Evolutionary conservation across 192 early-diverging fungal genomes (phyloP).

Genomic region (Entophlyctis luteolus): DNA sequence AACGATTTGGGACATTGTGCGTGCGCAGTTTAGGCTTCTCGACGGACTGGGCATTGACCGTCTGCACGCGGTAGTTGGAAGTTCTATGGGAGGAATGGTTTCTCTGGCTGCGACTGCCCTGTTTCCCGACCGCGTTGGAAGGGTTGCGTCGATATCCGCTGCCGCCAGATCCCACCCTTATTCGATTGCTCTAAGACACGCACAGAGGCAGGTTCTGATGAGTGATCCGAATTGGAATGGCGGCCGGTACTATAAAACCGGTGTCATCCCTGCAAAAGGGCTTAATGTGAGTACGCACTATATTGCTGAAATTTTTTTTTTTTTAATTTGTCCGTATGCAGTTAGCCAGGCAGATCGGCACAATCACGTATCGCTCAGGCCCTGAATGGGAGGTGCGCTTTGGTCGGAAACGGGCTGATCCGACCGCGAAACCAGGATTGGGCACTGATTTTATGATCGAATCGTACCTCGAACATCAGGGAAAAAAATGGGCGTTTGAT

Average conservation of each 20-base stretch:
- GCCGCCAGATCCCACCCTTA: slow-evolving; percentile 94
- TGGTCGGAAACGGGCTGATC: slow-evolving; percentile 74
- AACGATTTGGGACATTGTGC: slow-evolving; percentile 93
- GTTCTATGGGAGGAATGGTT: slow-evolving; percentile 93
- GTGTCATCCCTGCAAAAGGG: slow-evolving; percentile 81
- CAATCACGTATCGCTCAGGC: slow-evolving; percentile 75
- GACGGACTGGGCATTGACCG: slow-evolving; percentile 72
- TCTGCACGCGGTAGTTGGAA: slow-evolving; percentile 85
- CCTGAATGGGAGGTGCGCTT: slow-evolving; percentile 98
- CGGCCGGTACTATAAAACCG: slow-evolving; percentile 82
- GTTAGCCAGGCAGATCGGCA: slow-evolving; percentile 16
- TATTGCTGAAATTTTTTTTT: background rate
- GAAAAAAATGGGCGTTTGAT: slow-evolving; percentile 92
- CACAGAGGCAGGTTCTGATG: slow-evolving; percentile 92
- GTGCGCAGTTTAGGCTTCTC: slow-evolving; percentile 84
- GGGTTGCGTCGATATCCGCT: slow-evolving; percentile 81
- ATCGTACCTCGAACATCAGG: slow-evolving; percentile 91
- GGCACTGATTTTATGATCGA: slow-evolving; percentile 87
- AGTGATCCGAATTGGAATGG: slow-evolving; percentile 92
- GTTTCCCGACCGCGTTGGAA: slow-evolving; percentile 75
- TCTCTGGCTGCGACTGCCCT: slow-evolving; percentile 79
- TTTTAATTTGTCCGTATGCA: background rate
- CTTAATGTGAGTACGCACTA: slow-evolving; percentile 66
- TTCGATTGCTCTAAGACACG: slow-evolving; percentile 88
- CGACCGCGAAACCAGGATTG: slow-evolving; percentile 37